A percentile compares a stretch with the other conserved stretches of the same genome.
Conservation (phyloP, 1,139 yeast genomes). For the Sugiyamaella neomexicana region DNA sequence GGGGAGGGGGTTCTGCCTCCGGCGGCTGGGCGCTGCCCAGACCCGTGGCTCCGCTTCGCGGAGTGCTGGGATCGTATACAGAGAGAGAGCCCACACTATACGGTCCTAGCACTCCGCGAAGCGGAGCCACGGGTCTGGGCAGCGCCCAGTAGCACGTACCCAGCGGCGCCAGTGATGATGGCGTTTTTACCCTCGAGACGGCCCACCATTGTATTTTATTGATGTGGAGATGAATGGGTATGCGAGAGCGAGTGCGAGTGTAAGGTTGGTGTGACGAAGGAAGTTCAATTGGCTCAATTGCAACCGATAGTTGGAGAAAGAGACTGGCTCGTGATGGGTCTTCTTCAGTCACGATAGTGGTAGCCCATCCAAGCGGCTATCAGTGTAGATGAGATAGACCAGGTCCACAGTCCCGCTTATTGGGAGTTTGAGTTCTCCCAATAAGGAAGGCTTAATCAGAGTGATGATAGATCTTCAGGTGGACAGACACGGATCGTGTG, state of each 20-base stretch:
- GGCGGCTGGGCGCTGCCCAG: no score
- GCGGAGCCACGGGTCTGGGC: slow-evolving; percentile 1
- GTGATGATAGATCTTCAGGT: no score
- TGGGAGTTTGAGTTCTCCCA: neutral
- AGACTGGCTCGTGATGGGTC: no score
- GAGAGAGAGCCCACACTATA: neutral
- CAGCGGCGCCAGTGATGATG: slow-evolving; percentile 64
- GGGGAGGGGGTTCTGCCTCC: slow-evolving; percentile 33
- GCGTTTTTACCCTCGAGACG: slow-evolving; percentile 60
- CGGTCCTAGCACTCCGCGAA: neutral
- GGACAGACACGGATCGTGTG: no score
- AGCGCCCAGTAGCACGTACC: slow-evolving; percentile 39
- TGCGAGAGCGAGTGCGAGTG: neutral
- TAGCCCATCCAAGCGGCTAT: neutral
- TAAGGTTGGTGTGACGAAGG: no score
- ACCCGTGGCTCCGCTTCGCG: slow-evolving; percentile 27
- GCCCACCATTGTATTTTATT: slow-evolving; percentile 25
- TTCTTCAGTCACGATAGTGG: neutral
- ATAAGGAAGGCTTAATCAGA: no score
- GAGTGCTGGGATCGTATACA: no score
- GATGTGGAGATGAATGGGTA: neutral
- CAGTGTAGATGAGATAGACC: no score
- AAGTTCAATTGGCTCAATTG: no score
- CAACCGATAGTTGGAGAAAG: no score
- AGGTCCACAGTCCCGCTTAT: neutral